Percentiles rank a stretch among this genome's conserved stretches.
Evolutionary conservation across 345 rosid species (phyloP).

Genomic region (Capsella bursapastoris): DNA sequence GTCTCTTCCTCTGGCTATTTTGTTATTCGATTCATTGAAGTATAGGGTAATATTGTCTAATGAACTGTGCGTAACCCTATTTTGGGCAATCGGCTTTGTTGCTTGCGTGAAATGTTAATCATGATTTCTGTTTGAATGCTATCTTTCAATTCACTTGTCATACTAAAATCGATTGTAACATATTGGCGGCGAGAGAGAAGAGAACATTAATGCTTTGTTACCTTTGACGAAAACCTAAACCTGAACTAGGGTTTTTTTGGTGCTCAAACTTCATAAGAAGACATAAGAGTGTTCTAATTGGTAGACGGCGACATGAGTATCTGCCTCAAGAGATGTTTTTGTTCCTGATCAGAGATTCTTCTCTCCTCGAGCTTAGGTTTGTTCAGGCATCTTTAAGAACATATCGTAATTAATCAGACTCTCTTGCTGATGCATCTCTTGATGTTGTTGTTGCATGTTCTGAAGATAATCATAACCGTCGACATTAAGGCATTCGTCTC

Average conservation of each 20-base stretch:
- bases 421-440: constrained; percentile 20
- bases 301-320: constrained; percentile 3
- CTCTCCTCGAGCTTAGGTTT: constrained; percentile 26
- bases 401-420: constrained; percentile 10
- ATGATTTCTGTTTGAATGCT: not conserved
- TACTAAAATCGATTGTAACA: not conserved
- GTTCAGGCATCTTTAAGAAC: constrained; percentile 19
- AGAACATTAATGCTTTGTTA: too few relatives aligned
- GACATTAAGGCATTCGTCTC: not conserved
- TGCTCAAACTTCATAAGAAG: not conserved
- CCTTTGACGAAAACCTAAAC: constrained; percentile 3
- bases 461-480: constrained; percentile 17
- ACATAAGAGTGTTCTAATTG: not conserved
- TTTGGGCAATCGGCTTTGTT: constrained; percentile 29
- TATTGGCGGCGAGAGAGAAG: too few relatives aligned
- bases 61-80: constrained; percentile 40
- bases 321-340: constrained; percentile 1
- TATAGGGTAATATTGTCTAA: constrained; percentile 35
- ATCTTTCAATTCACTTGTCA: not conserved
- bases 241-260: not conserved
- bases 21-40: constrained; percentile 37
- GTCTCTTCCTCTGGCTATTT: constrained; percentile 23
- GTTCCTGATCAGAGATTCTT: constrained; percentile 13
- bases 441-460: not conserved
- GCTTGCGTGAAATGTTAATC: constrained; percentile 35